A percentile compares a stretch with the other conserved stretches of the same genome.
These are phyloP conservation scores for Lichtheimia corymbifera DNA, from an alignment of 371 early-diverging fungal genomes.

Conservation along the genomic window DNA sequence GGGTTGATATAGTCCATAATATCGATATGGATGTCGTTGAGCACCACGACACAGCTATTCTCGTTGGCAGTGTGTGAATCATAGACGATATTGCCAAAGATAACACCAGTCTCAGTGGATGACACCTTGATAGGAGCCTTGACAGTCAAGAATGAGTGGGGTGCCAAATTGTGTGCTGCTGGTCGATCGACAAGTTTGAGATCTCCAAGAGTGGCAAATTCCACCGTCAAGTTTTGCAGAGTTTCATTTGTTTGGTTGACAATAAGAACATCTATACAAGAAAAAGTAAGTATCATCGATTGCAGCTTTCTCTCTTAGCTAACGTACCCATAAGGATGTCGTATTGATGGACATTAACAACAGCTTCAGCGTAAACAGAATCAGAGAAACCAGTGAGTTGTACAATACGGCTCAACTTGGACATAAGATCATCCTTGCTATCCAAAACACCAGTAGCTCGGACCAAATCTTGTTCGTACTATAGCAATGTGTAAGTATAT, in stretches of 20 bases:
- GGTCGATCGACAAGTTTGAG: constrained; percentile 96
- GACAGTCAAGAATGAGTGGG: constrained; percentile 90
- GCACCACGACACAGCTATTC: constrained; percentile 85
- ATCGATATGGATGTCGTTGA: constrained; percentile 97
- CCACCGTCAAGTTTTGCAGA: constrained; percentile 94
- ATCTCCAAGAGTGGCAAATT: constrained; percentile 97
- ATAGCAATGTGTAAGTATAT: background rate
- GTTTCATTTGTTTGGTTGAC: constrained; percentile 98
- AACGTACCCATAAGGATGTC: constrained; percentile 86
- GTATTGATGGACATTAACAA: constrained; percentile 94
- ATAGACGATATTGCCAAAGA: constrained; percentile 97
- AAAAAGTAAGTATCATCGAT: background rate
- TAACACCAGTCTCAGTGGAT: constrained; percentile 96
- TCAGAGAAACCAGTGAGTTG: constrained; percentile 98
- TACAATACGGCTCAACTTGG: constrained; percentile 89
- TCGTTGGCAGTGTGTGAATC: constrained; percentile 81
- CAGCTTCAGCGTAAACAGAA: constrained; percentile 98
- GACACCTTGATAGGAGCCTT: constrained; percentile 98
- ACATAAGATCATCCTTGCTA: constrained; percentile 73
- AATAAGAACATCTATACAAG: constrained; percentile 82
- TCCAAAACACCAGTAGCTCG: constrained; percentile 82
- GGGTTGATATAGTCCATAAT: constrained; percentile 99
- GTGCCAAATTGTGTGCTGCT: constrained; percentile 86
- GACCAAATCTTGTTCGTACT: constrained; percentile 86
- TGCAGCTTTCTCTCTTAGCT: background rate